These are phyloP conservation scores for Amauroascus niger DNA, from an alignment of 2,329 filamentous ascomycete species.

Conservation along the genomic window DNA sequence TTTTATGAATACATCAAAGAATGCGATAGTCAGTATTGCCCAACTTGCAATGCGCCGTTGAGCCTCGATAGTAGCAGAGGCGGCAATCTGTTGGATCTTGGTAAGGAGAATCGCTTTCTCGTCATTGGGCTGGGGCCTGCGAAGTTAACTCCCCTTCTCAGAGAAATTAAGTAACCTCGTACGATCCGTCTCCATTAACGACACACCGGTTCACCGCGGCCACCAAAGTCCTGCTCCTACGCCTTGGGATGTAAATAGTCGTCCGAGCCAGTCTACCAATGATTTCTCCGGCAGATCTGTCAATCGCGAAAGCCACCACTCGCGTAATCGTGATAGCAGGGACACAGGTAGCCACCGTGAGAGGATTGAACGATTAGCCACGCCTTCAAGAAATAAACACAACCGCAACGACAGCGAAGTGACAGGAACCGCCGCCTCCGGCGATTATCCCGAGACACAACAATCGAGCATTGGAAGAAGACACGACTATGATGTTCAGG, in stretches of 20 bases:
- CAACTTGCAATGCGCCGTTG: slow-evolving; percentile 82
- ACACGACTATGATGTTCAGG: slow-evolving; percentile 92
- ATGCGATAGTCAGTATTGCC: slow-evolving; percentile 87
- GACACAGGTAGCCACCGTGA: slow-evolving; percentile 36
- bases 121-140: not conserved
- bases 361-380: slow-evolving; percentile 39
- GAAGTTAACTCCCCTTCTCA: slow-evolving; percentile 34
- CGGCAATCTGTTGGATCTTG: slow-evolving; percentile 84
- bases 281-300: slow-evolving; percentile 23
- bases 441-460: slow-evolving; percentile 67
- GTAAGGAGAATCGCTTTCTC: slow-evolving; percentile 39
- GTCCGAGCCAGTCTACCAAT: slow-evolving; percentile 26
- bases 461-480: slow-evolving; percentile 58
- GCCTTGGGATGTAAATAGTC: slow-evolving; percentile 45
- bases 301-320: slow-evolving; percentile 21
- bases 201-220: slow-evolving; percentile 44
- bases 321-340: slow-evolving; percentile 33
- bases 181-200: slow-evolving; percentile 63
- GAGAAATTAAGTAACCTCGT: slow-evolving; percentile 94
- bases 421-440: slow-evolving; percentile 63
- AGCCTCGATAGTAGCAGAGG: slow-evolving; percentile 86
- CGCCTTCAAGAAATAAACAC: slow-evolving; percentile 44
- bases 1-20: slow-evolving; percentile 98
- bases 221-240: slow-evolving; percentile 52
- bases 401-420: slow-evolving; percentile 68